Conservation (phyloP, 1,284 basidiomycete genomes). For the Ceratobasidium theobromae region DNA sequence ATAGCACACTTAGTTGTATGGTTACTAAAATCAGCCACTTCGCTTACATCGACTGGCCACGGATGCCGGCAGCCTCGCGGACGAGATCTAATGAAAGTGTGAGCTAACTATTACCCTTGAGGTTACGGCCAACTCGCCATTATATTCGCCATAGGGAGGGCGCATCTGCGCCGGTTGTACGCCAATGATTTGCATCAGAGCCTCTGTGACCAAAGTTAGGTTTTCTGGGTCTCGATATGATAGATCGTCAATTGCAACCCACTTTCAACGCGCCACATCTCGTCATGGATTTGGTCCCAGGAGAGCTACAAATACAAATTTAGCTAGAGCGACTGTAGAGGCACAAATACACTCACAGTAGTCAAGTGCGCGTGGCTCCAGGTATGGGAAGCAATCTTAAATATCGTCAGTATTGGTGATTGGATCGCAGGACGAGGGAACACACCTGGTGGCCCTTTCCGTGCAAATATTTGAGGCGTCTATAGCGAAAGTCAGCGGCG, state of each 20-base stretch:
- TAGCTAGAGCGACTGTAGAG: neutral
- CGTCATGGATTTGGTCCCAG: constrained; percentile 34
- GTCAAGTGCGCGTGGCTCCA: constrained; percentile 25
- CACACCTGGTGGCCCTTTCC: constrained; percentile 31
- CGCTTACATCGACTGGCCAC: constrained; percentile 11
- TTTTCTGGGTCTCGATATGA: neutral
- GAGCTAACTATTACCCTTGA: neutral
- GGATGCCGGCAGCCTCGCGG: constrained; percentile 14
- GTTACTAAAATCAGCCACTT: neutral
- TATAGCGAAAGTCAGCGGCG: neutral
- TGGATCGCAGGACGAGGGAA: neutral
- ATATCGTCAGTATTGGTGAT: neutral
- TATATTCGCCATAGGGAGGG: constrained; percentile 36
- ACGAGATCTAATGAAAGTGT: constrained; percentile 4
- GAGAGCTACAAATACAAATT: constrained; percentile 6
- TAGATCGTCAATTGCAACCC: neutral
- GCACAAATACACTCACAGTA: neutral
- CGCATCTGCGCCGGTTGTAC: constrained; percentile 35
- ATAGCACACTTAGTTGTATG: neutral
- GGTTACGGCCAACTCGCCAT: constrained; percentile 26
- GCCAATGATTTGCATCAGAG: constrained; percentile 29
- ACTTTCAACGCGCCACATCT: constrained; percentile 30
- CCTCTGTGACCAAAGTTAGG: constrained; percentile 17
- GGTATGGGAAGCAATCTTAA: constrained; percentile 34
- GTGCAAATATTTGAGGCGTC: constrained; percentile 31